These are phyloP conservation scores for Salix purpurea DNA, from an alignment of 345 rosid genomes.

Conservation along the genomic window DNA sequence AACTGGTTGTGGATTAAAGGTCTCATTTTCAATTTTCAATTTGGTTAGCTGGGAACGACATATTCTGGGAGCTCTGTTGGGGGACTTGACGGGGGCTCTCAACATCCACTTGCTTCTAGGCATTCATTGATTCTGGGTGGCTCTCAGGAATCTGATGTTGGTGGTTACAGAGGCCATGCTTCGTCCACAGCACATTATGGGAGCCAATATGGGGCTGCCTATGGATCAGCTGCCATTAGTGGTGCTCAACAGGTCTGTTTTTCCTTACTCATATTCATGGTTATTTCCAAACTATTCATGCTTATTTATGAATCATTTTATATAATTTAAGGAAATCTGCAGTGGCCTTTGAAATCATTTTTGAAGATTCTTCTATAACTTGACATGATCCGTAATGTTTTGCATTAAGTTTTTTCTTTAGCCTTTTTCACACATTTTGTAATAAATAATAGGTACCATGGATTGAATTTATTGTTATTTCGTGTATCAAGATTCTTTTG, in stretches of 20 bases:
- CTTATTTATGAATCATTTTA: neutral
- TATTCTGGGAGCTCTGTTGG: conserved; percentile 66
- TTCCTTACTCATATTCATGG: neutral
- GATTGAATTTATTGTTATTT: neutral
- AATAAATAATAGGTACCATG: neutral
- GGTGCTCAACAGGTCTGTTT: conserved; percentile 57
- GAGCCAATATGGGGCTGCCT: conserved; percentile 60
- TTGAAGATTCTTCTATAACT: neutral
- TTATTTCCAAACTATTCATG: neutral
- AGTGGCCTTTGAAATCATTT: neutral
- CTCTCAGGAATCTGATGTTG: conserved; percentile 63
- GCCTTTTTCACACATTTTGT: neutral
- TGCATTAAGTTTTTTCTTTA: neutral
- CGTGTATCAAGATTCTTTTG: neutral
- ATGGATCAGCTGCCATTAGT: conserved; percentile 53
- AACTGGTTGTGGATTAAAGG: neutral
- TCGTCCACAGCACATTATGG: conserved; percentile 65
- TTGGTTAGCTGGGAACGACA: conserved; percentile 47
- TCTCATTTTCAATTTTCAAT: neutral
- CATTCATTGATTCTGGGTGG: conserved; percentile 54
- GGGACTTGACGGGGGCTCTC: conserved; percentile 61
- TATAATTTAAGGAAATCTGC: neutral
- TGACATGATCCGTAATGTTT: neutral
- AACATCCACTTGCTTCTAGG: conserved; percentile 53
- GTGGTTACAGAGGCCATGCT: conserved; percentile 58